These are phyloP conservation scores for Cladophialophora immunda DNA, from an alignment of 2,329 filamentous ascomycete genomes.

Conservation along the genomic window DNA sequence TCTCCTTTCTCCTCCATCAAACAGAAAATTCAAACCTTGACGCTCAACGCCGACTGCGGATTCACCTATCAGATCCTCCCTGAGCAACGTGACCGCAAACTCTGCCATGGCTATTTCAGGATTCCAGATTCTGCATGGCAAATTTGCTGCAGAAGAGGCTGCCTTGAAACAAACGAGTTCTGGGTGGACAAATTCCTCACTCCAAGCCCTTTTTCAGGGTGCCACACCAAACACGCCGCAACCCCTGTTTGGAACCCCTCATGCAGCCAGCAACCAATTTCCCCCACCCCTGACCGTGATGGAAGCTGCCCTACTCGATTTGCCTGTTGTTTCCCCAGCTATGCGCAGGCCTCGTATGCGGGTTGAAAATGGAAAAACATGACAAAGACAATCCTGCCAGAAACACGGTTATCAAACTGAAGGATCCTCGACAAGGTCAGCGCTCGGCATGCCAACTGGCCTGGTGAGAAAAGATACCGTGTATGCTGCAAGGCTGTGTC, in stretches of 20 bases:
- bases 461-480: not conserved
- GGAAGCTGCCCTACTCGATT: not conserved
- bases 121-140: not conserved
- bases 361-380: constrained; percentile 1
- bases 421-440: not conserved
- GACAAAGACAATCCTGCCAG: constrained; percentile 11
- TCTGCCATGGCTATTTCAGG: not conserved
- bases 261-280: constrained; percentile 12
- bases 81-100: not conserved
- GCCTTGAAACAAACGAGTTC: constrained; percentile 1
- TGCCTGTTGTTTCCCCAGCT: not conserved
- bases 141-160: constrained; percentile 5
- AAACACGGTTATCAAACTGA: not conserved
- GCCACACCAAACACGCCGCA: constrained; percentile 6
- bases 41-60: not conserved
- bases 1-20: constrained; percentile 7
- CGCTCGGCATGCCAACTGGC: not conserved
- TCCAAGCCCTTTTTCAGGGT: constrained; percentile 1
- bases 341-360: not conserved
- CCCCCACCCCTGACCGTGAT: constrained; percentile 21
- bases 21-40: not conserved
- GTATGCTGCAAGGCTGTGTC: not conserved
- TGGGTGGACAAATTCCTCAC: not conserved
- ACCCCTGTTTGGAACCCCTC: constrained; percentile 14
- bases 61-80: constrained; percentile 2